Evolutionary conservation across 2,329 filamentous ascomycete genomes (phyloP), one percentile per base, ranked within the genome.

Genomic region (Fusarium euwallaceae): DNA sequence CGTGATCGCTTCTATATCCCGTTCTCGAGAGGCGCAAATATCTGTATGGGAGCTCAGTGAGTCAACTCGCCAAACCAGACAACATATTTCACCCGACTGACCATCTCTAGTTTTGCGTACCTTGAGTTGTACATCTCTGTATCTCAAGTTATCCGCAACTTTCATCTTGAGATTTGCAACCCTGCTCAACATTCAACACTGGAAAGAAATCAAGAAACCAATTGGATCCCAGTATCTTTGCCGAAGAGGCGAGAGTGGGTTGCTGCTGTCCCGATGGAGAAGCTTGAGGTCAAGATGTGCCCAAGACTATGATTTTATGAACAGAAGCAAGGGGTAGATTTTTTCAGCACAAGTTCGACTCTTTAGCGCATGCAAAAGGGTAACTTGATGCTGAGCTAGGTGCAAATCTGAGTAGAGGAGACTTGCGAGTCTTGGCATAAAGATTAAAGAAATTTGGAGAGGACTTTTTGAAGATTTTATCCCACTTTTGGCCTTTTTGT

Each of bases 31-130:
- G 78, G 80, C 1, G 67, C 79, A 0, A 79, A 79, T 22, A 64
- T 78, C 8, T 81, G 80, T 36, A 78, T 81, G 20, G 77, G 78
- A 11, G 62, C 71, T 2, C 79, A 80, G 78, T 80, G 66, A 75
- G 80, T 66, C 7, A 10, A 34, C 20, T 37, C 27, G 20, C 8
- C 2, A 4, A 5, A 4, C 14, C 51, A 6, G 11, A 37, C 11
- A 55, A 5, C 1, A 34, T 29, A 5, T n/a, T n/a, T 34, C n/a
- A 34, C 39, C n/a, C 8, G 0, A 34, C 45, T 70, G 45, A 63
- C 9, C 29, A 9, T 24, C 22, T 20, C 6, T 41, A 75, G 71
- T 37, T 73, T 74, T 16, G 64, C 73, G 0, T 75, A 75, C 43
- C 67, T 69, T 12, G 71, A 75, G 45, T 64, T 75, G 3, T 74